These are phyloP conservation scores for Ascochyta pisi DNA, from an alignment of 2,329 filamentous ascomycete species.

Conservation along the genomic window DNA sequence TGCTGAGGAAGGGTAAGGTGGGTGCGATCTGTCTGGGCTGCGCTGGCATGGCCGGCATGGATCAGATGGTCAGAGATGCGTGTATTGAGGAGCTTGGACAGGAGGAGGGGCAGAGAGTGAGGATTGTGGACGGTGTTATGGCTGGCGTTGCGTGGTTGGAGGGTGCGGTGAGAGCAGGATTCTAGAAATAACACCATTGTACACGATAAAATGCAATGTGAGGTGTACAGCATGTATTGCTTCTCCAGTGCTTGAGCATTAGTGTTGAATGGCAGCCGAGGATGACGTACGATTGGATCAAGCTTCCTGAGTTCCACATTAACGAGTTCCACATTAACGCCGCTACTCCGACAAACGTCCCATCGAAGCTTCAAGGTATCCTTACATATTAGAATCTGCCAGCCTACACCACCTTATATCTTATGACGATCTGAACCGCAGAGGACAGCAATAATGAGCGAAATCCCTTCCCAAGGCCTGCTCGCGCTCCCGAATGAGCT, in stretches of 20 bases:
- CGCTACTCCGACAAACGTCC: neutral
- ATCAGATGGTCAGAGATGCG: constrained; percentile 74
- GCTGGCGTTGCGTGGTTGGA: constrained; percentile 71
- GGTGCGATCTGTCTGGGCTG: constrained; percentile 83
- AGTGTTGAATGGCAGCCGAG: neutral
- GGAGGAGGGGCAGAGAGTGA: constrained; percentile 64
- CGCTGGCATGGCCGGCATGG: constrained; percentile 88
- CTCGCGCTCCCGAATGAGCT: constrained; percentile 47
- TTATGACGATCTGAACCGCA: neutral
- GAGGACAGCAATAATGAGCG: neutral
- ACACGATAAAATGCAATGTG: neutral
- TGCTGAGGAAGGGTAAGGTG: constrained; percentile 66
- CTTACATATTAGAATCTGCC: neutral
- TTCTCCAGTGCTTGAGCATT: neutral
- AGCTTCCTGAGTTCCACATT: neutral
- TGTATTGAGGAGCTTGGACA: constrained; percentile 69
- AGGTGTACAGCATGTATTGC: neutral
- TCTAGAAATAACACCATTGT: constrained; percentile 23
- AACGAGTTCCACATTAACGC: neutral
- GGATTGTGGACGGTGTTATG: constrained; percentile 81
- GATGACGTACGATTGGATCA: constrained; percentile 10
- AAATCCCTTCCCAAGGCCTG: constrained; percentile 18
- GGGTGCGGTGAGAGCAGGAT: constrained; percentile 52
- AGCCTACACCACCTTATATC: neutral
- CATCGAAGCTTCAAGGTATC: neutral